Evolutionary conservation across 2,329 filamentous ascomycete genomes (phyloP).

Genomic region (Phialemoniopsis sp.): DNA sequence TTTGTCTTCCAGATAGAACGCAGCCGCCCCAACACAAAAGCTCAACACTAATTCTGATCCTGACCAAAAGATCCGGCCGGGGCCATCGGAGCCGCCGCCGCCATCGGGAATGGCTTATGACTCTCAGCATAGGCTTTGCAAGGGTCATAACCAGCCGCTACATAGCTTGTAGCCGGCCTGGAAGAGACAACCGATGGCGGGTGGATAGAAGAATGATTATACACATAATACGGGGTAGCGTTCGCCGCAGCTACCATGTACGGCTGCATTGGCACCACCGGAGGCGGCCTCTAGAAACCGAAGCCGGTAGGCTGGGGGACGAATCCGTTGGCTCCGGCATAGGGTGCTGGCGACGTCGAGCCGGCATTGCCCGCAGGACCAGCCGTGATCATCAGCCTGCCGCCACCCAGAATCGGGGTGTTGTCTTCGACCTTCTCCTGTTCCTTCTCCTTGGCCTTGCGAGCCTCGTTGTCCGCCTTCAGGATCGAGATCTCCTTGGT

Average conservation of each 20-base stretch:
- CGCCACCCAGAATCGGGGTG: constrained; percentile 85
- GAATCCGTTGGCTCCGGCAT: constrained; percentile 80
- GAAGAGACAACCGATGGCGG: too few relatives aligned
- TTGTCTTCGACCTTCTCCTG: constrained; percentile 82
- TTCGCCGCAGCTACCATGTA: background rate
- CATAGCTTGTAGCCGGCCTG: too few relatives aligned
- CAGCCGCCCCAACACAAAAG: too few relatives aligned
- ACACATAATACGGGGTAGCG: constrained; percentile 1
- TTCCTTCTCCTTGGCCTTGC: constrained; percentile 31
- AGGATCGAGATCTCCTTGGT: constrained; percentile 78
- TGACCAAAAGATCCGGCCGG: too few relatives aligned
- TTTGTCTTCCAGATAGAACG: too few relatives aligned
- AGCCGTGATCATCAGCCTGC: constrained; percentile 92
- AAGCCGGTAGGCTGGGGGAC: constrained; percentile 84
- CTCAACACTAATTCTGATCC: too few relatives aligned
- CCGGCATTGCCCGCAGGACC: constrained; percentile 56
- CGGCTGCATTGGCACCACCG: constrained; percentile 11
- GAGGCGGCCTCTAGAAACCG: constrained; percentile 44
- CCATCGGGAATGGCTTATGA: too few relatives aligned
- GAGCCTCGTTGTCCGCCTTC: constrained; percentile 88
- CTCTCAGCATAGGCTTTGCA: too few relatives aligned
- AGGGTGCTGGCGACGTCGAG: constrained; percentile 62
- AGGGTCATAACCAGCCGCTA: too few relatives aligned
- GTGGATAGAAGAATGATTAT: background rate
- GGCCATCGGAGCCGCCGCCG: too few relatives aligned